phyloP scores from a whole-genome alignment of 2,329 filamentous ascomycete species.

The Seiridium unicorne region DNA sequence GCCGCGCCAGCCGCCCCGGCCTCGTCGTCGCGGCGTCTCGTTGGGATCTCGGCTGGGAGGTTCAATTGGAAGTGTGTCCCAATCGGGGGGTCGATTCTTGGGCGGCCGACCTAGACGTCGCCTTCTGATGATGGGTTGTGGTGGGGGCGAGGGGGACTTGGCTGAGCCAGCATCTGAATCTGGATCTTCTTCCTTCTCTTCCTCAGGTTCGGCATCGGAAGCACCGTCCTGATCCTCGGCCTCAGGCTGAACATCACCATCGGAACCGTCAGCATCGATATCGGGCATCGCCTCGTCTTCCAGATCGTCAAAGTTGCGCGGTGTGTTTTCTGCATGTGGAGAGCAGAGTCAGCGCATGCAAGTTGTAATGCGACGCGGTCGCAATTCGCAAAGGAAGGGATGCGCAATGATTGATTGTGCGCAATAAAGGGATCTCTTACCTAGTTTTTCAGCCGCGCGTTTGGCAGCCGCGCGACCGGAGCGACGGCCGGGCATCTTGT shows the following conservation, averaged over 20 bases:
- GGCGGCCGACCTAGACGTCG: constrained; percentile 83
- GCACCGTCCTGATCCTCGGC: constrained; percentile 23
- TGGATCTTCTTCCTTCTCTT: constrained; percentile 36
- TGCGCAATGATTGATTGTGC: not conserved
- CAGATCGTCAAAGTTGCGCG: constrained; percentile 9
- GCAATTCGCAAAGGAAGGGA: not conserved
- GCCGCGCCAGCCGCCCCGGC: constrained; percentile 69
- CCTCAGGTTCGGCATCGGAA: constrained; percentile 33
- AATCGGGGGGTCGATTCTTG: constrained; percentile 80
- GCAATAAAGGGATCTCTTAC: not conserved
- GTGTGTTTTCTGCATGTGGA: constrained; percentile 8
- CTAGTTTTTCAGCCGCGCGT: constrained; percentile 12
- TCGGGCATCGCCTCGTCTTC: constrained; percentile 43
- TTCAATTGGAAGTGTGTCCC: constrained; percentile 61
- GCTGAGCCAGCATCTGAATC: constrained; percentile 35
- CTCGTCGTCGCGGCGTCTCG: constrained; percentile 59
- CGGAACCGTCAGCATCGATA: constrained; percentile 33
- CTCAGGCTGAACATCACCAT: constrained; percentile 24
- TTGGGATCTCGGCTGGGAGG: constrained; percentile 53
- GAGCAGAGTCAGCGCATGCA: not conserved
- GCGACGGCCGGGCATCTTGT: constrained; percentile 10
- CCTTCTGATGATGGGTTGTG: constrained; percentile 65
- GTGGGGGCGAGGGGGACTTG: constrained; percentile 54
- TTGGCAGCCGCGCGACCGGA: constrained; percentile 12
- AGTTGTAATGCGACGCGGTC: not conserved